Base-by-base conservation (phyloP, 2,329 filamentous ascomycete species). In the Daldinia sp. region DNA sequence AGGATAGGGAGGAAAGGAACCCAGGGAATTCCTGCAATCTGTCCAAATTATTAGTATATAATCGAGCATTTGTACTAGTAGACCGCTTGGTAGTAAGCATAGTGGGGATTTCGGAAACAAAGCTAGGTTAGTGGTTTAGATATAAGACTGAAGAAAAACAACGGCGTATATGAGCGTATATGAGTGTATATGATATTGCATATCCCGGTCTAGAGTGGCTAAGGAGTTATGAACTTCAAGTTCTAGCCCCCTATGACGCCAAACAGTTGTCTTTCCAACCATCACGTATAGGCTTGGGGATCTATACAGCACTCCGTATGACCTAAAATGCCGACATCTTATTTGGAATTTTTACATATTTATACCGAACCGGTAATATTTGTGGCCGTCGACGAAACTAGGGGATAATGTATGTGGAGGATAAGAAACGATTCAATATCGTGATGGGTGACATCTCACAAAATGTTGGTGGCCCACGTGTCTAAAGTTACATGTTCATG, bases 11-110 rank as follows among this genome's bases (percentile, higher is more conserved):
- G 23, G 30, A 43, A 37, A 41, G 41, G 47, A 39, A 47, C 48
- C 25, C 29, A 48, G 43, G 56, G 49, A 32, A 64, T 58, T 25
- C 55, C 45, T 56, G 60, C 64, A 66, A 39, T 57, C 71, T 73
- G 32, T 34, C n/a, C 17, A 30, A 32, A 43, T 17, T 17, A 50
- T 74, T 49, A 73, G 70, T 43, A 64, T 27, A 43, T 23, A 25
- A 8, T 30, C 15, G 11, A 50, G 35, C 15, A 30, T 17, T 47
- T 13, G 23, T 35, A 11, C 3, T 25, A 8, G 17, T 8, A 30
- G 9, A 1, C 10, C 9, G 6, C 11, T 32, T 21, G 50, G n/a
- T 25, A 21, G 15, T 45, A 9, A 10, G 19, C 27, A 32, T 39
- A 32, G 17, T 45, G 4, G 23, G 29, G 6, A 3, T 27, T 9